Evolutionary conservation across 805 yeast genomes (phyloP), one percentile per base, ranked within the genome.

Genomic region (Teunomyces pallodes): DNA sequence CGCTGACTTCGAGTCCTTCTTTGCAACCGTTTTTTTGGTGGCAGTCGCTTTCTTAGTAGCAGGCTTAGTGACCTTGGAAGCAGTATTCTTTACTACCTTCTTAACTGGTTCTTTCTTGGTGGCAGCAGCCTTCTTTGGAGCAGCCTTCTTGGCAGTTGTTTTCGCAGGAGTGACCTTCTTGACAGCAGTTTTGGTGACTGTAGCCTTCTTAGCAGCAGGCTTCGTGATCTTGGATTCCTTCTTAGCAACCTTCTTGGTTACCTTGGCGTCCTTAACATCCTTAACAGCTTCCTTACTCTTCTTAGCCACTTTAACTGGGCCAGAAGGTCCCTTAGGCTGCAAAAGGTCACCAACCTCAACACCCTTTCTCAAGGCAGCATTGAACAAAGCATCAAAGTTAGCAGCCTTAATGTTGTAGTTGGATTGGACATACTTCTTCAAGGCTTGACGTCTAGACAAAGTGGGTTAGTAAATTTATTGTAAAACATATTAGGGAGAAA

Each of bases 291-390:
- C 45, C 40, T 43, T 42, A 17, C 55, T 72, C 58, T 71, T 66
- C 72, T 80, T 81, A 62, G 72, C 75, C 52, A 86, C 66, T 69
- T 88, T 87, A 54, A 88, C 81, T 42, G 96, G 88, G 43, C 96
- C 96, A 9, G 95, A 83, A 14, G 96, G 85, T 42, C 96, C 96
- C 72, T 89, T 88, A 64, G 96, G 96, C 71, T 87, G 96, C 41
- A 77, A 65, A 55, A 89, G 87, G 45, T 80, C 86, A 42, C 87
- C 92, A n/a, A 81, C 65, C 52, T 79, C 82, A 51, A 90, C 92
- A 55, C 95, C 96, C 65, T 82, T 84, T 74, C 85, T 84, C 60
- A 89, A 74, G 24, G 96, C 94, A 43, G 77, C 56, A 63, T 89
- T 89, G 76, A 90, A 86, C 60, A 82, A 80, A 43, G 83, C 69